A percentile compares a stretch with the other conserved stretches of the same genome.
Evolutionary conservation across 441 rosid genomes (phyloP).

Genomic region (Raphanus hybrid): DNA sequence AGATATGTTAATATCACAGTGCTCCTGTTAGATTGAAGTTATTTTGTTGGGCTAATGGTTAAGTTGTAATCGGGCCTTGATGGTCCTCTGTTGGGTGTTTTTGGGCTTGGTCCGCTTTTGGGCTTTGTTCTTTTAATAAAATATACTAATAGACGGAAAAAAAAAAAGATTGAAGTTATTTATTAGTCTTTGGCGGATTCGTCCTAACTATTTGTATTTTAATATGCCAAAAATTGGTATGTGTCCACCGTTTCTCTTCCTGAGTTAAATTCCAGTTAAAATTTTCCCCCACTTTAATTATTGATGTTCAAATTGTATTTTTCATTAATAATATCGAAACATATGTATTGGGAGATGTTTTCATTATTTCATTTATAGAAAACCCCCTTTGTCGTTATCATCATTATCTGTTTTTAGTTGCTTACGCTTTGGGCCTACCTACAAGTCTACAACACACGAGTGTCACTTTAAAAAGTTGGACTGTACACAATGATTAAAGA

Average conservation of each 20-base stretch:
- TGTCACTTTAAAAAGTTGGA: background rate
- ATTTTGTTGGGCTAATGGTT: background rate
- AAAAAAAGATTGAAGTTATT: background rate
- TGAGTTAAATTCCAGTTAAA: background rate
- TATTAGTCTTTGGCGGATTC: background rate
- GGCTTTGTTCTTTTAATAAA: too few species aligned
- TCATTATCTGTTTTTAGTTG: background rate
- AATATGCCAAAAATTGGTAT: background rate
- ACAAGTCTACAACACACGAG: background rate
- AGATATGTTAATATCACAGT: background rate
- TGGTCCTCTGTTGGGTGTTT: too few species aligned
- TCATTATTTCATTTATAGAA: background rate
- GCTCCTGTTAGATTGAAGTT: background rate
- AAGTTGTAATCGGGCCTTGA: too few species aligned
- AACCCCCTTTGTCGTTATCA: background rate
- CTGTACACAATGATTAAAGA: background rate
- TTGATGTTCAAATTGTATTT: slow-evolving; percentile 21
- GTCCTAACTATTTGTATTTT: slow-evolving; percentile 17
- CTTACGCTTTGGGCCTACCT: background rate
- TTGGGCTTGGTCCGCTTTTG: too few species aligned
- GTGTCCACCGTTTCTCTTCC: slow-evolving; percentile 24
- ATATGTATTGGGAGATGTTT: background rate
- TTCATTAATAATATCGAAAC: slow-evolving; percentile 15
- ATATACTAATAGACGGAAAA: too few species aligned
- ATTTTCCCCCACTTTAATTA: background rate